Evolutionary conservation across 352 stramenopile genomes (phyloP), one percentile per base, ranked within the genome.

Genomic region (Phytophthora citricola): DNA sequence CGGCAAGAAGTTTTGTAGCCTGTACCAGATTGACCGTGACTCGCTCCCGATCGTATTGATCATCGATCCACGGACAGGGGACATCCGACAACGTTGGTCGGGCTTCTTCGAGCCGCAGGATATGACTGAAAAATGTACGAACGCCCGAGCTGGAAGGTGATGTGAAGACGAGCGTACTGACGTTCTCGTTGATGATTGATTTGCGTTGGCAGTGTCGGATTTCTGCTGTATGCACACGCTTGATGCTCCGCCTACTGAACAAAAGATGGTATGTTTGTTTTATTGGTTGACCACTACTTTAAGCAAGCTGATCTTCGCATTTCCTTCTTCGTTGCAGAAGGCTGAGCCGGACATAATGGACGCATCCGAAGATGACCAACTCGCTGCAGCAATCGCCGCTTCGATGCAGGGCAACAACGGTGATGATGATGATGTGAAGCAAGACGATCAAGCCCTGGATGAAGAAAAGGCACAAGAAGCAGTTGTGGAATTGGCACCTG

Each of bases 1-100:
- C 39, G 85, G 87, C 57, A 93, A 92, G 60, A 92, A 92, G 50
- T 93, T 94, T 58, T 93, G 83, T 66, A 81, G 69, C 39, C 63
- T 95, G 41, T 95, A 95, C 63, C 85, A 93, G 63, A 78, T 95
- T 27, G 84, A 92, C 17, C 71, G 76, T 20, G 78, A 85, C 11
- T 78, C 69, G 57, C 68, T 96, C 9, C 89, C 89, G 9, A 63
- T 87, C n/a, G 78, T 93, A 40, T 70, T 78, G 27, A 89, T 95
- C 49, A 83, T 96, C 45, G 79, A 96, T 50, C 89, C 89, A 12
- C 81, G 83, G 48, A 92, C 81, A 52, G 85, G 83, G 61, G 69
- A 91, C 66, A 89, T 91, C 49, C 62, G 83, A 41, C 74, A 85
- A 31, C 71, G 81, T 29, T 93, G 84, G 85, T 79, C 67, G 9